Evolutionary conservation across 1,284 basidiomycete species (phyloP), one percentile per base, ranked within the genome.

Genomic region (Puccinia horiana): DNA sequence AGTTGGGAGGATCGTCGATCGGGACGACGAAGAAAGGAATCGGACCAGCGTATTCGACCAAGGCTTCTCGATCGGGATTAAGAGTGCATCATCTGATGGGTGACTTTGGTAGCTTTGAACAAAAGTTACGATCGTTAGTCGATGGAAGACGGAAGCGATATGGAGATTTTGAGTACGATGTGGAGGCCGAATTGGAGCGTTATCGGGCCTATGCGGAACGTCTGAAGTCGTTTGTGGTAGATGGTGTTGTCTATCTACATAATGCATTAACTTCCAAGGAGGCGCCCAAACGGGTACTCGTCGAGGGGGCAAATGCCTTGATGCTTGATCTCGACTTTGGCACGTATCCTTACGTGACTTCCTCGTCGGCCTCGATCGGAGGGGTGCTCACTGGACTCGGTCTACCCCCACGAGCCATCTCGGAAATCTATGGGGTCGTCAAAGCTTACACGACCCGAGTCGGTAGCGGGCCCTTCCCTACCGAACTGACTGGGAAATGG

Each of bases 21-120:
- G 86, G 86, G 56, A 87, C 86, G 76, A 87, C 86, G 65, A 86
- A 87, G 84, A 87, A 87, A 84, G 87, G 87, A 29, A 87, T 87
- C 69, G 87, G 87, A 70, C 87, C 87, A 81, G 86, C 87, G 37
- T 87, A 87, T 84, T 87, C 87, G 23, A 86, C 86, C 78, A 87
- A 87, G 84, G 87, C 87, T 49, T 87, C 87, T 70, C 85, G 87
- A 52, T 87, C 87, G 4, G 87, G 87, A 78, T 85, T 87, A 16
- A 85, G 87, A 49, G 86, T 87, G 20, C 87, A 87, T 84, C 87
- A 87, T 84, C 84, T 87, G 70, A 82, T 76, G 73, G 87, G 86
- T 82, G 86, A 87, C 83, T 85, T 84, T 42, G 85, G 86, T 74
- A 85, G 85, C 2, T 87, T 87, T 73, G 86, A 86, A 40, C 74